These are phyloP conservation scores for Lachnellula arida DNA, from an alignment of 2,329 filamentous ascomycete genomes.

Conservation along the genomic window DNA sequence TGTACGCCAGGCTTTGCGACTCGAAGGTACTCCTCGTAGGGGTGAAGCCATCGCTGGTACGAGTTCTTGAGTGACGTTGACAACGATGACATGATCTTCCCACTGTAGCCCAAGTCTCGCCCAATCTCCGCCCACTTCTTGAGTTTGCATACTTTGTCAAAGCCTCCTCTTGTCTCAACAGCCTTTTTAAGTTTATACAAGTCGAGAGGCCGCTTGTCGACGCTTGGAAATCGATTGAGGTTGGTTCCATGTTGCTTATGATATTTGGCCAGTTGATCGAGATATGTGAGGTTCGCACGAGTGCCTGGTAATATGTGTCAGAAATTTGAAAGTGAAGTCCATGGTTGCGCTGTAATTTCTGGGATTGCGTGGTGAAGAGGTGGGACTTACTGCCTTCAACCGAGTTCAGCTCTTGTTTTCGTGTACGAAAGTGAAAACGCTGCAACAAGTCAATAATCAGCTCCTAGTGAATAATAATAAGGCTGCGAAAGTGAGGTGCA, in stretches of 20 bases:
- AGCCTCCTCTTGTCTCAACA: conserved; percentile 89
- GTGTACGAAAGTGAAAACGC: conserved; percentile 95
- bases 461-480: neutral
- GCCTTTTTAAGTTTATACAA: conserved; percentile 95
- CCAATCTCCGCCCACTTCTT: conserved; percentile 99
- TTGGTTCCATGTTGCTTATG: conserved; percentile 96
- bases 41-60: conserved; percentile 93
- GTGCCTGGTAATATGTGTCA: conserved; percentile 56
- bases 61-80: conserved; percentile 98
- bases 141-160: conserved; percentile 91
- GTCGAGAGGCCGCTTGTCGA: conserved; percentile 95
- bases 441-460: conserved; percentile 38
- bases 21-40: conserved; percentile 91
- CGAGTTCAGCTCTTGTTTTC: conserved; percentile 94
- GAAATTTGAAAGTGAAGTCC: neutral
- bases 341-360: neutral
- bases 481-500: no score
- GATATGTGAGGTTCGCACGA: conserved; percentile 90
- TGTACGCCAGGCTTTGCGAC: conserved; percentile 94
- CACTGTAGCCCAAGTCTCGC: conserved; percentile 91
- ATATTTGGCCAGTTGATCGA: conserved; percentile 91
- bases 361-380: neutral
- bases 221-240: conserved; percentile 88
- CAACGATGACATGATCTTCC: conserved; percentile 98
- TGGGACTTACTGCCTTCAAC: conserved; percentile 84